These are phyloP conservation scores for Rhytidhysteron rufulum DNA, from an alignment of 2,329 filamentous ascomycete genomes.

Conservation along the genomic window DNA sequence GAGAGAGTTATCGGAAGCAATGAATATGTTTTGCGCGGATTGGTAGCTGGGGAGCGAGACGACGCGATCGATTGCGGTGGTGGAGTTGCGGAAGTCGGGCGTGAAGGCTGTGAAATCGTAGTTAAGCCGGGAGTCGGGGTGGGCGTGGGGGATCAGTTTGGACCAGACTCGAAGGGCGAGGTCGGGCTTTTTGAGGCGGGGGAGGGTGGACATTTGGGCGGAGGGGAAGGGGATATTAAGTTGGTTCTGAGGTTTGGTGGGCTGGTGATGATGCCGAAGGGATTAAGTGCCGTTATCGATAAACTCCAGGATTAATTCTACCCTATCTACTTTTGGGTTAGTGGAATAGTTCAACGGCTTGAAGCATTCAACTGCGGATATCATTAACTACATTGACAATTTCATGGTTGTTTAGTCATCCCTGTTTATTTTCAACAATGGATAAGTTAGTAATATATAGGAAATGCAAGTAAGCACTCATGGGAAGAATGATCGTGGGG, in stretches of 20 bases:
- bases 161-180: constrained; percentile 32
- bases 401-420: too few species aligned
- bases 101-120: constrained; percentile 43
- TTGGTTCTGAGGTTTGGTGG: background rate
- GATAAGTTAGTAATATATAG: too few species aligned
- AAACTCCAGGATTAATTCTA: too few species aligned
- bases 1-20: constrained; percentile 45
- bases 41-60: constrained; percentile 29
- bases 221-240: too few species aligned
- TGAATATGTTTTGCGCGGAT: constrained; percentile 31
- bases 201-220: background rate
- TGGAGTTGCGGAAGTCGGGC: constrained; percentile 40
- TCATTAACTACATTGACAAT: too few species aligned
- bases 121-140: constrained; percentile 44
- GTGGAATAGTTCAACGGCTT: too few species aligned
- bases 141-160: constrained; percentile 35
- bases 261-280: background rate
- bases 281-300: too few species aligned
- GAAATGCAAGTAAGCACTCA: too few species aligned
- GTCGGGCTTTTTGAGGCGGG: constrained; percentile 11
- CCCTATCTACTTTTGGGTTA: too few species aligned
- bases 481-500: too few species aligned
- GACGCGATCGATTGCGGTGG: constrained; percentile 29
- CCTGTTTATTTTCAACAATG: too few species aligned
- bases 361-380: too few species aligned